These are phyloP conservation scores for Telopea speciosissima DNA, from an alignment of 177 flowering plant species.

Conservation along the genomic window DNA sequence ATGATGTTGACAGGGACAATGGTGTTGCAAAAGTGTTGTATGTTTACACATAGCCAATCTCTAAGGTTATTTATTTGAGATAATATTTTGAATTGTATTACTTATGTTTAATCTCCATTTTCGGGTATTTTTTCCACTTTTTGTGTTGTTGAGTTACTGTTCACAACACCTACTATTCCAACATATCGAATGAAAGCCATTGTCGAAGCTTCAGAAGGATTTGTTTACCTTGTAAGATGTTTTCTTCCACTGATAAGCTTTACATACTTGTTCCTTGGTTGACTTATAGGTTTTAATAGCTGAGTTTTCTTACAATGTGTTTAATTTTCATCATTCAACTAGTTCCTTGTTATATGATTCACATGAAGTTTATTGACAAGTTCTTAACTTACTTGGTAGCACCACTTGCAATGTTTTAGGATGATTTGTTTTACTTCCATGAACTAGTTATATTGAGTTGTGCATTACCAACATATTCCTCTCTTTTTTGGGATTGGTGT, in stretches of 20 bases:
- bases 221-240: slow-evolving; percentile 76
- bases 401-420: background rate
- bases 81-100: background rate
- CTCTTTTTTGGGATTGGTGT: no score
- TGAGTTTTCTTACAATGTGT: no score
- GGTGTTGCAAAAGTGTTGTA: no score
- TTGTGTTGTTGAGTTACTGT: slow-evolving; percentile 49
- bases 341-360: background rate
- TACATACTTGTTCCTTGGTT: no score
- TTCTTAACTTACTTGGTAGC: background rate
- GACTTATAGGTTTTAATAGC: background rate
- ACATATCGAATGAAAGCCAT: slow-evolving; percentile 70
- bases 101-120: background rate
- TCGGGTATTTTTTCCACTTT: background rate
- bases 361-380: background rate
- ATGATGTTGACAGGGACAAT: no score
- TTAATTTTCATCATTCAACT: background rate
- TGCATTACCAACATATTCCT: no score
- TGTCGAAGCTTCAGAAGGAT: slow-evolving; percentile 86
- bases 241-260: slow-evolving; percentile 1
- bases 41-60: no score
- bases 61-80: no score
- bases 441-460: background rate
- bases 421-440: background rate
- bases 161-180: slow-evolving; percentile 93